A percentile compares a stretch with the other conserved stretches of the same genome.
Evolutionary conservation across 1,284 basidiomycete genomes (phyloP).

Genomic region (Leccinum fallax): DNA sequence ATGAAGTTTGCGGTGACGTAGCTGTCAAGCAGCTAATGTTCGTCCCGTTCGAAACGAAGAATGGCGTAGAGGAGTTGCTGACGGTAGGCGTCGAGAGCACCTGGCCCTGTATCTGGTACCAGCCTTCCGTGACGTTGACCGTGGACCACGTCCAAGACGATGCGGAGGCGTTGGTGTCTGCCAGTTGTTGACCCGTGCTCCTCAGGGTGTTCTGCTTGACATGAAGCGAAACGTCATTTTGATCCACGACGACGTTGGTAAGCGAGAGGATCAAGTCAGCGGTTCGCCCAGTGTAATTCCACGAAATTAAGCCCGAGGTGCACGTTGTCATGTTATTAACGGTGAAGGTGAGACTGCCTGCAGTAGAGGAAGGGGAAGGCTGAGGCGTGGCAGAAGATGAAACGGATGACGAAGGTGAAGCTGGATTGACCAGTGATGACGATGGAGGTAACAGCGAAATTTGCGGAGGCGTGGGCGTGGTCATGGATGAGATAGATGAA

Average conservation of each 20-base stretch:
- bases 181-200: slow-evolving; percentile 19
- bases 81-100: slow-evolving; percentile 8
- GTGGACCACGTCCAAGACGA: slow-evolving; percentile 34
- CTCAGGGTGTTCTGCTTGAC: slow-evolving; percentile 4
- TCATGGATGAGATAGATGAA: slow-evolving; percentile 1
- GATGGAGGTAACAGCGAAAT: background rate
- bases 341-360: slow-evolving; percentile 26
- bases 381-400: slow-evolving; percentile 16
- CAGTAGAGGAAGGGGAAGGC: slow-evolving; percentile 25
- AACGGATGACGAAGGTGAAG: slow-evolving; percentile 14
- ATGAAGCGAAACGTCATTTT: slow-evolving; percentile 4
- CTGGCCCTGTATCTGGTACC: slow-evolving; percentile 40
- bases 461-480: background rate
- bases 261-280: slow-evolving; percentile 34
- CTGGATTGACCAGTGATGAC: slow-evolving; percentile 7
- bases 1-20: slow-evolving; percentile 21
- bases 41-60: slow-evolving; percentile 43
- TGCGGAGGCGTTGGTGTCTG: slow-evolving; percentile 19
- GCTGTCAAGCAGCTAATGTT: slow-evolving; percentile 41
- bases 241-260: slow-evolving; percentile 38
- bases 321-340: slow-evolving; percentile 40
- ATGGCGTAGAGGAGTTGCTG: slow-evolving; percentile 32
- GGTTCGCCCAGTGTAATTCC: slow-evolving; percentile 40
- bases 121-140: slow-evolving; percentile 46
- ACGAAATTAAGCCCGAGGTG: slow-evolving; percentile 37